These are phyloP conservation scores for Fragaria iinumae DNA, from an alignment of 306 rosid species.

Conservation along the genomic window DNA sequence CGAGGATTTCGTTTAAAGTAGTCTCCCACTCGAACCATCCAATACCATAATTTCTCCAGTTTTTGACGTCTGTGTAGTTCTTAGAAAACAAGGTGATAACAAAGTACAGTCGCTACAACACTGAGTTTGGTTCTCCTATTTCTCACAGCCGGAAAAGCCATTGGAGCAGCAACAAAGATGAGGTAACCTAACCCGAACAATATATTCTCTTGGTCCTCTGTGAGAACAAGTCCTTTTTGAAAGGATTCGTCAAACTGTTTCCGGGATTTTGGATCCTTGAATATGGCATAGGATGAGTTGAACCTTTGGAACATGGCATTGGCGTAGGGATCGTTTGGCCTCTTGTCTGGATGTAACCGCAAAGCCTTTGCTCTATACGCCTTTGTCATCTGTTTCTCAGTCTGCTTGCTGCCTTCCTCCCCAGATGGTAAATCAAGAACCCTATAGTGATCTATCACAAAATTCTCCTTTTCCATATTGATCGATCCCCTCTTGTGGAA, in stretches of 20 bases:
- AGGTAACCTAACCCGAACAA: too few relatives aligned
- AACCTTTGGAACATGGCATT: constrained; percentile 24
- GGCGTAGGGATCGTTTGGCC: constrained; percentile 77
- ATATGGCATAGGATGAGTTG: too few relatives aligned
- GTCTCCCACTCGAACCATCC: background rate
- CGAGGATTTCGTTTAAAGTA: background rate
- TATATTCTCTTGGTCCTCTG: too few relatives aligned
- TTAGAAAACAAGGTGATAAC: background rate
- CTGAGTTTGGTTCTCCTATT: background rate
- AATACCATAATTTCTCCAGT: background rate
- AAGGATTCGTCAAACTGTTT: too few relatives aligned
- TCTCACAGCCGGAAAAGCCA: background rate
- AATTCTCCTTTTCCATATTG: too few relatives aligned
- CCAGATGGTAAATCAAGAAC: constrained; percentile 80
- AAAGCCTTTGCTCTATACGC: constrained; percentile 74
- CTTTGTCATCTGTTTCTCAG: constrained; percentile 59
- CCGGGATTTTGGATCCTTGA: too few relatives aligned
- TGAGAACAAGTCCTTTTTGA: too few relatives aligned
- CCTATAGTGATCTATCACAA: constrained; percentile 52
- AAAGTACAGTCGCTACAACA: background rate
- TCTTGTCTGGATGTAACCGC: constrained; percentile 86
- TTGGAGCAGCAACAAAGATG: background rate
- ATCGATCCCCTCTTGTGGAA: too few relatives aligned
- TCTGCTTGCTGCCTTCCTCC: constrained; percentile 67
- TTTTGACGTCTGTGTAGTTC: background rate